Conservation (phyloP, 2,329 filamentous ascomycete species). For the Tolypocladium guangdongense region DNA sequence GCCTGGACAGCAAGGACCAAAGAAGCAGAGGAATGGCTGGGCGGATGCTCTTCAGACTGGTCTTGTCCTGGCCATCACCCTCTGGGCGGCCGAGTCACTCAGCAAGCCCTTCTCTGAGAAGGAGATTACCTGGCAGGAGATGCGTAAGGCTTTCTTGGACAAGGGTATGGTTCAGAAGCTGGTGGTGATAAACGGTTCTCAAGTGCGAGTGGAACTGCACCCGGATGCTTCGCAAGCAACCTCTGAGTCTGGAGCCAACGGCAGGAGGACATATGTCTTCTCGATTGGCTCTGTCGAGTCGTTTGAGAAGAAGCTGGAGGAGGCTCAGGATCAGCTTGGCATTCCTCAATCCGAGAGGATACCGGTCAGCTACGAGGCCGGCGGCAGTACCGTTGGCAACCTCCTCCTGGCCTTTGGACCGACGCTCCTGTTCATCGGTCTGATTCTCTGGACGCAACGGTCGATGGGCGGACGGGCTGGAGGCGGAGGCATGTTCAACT, state of each 20-base stretch:
- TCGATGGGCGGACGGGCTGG: slow-evolving; percentile 57
- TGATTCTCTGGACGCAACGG: slow-evolving; percentile 68
- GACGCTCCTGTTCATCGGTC: slow-evolving; percentile 74
- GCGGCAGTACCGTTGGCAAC: slow-evolving; percentile 64
- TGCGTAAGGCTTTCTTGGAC: slow-evolving; percentile 85
- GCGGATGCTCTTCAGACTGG: slow-evolving; percentile 23
- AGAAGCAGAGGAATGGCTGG: slow-evolving; percentile 24
- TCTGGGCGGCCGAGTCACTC: slow-evolving; percentile 31
- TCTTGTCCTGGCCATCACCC: slow-evolving; percentile 41
- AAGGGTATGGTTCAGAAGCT: slow-evolving; percentile 94
- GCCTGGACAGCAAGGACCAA: slow-evolving; percentile 21
- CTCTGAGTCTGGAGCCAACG: slow-evolving; percentile 14
- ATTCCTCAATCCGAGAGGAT: slow-evolving; percentile 86
- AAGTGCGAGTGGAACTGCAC: slow-evolving; percentile 72
- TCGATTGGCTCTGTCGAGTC: slow-evolving; percentile 89
- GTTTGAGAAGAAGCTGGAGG: slow-evolving; percentile 81
- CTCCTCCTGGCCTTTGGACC: slow-evolving; percentile 73
- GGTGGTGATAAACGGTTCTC: slow-evolving; percentile 59
- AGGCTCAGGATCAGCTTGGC: slow-evolving; percentile 75
- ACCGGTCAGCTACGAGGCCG: slow-evolving; percentile 75
- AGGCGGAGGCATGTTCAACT: slow-evolving; percentile 79
- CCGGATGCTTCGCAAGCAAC: slow-evolving; percentile 52
- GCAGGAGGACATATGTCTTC: slow-evolving; percentile 62
- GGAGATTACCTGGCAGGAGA: slow-evolving; percentile 98
- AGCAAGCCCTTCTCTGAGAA: slow-evolving; percentile 33